Conservation (phyloP, 176 grass and related monocot genomes). For the Thinopyrum elongatum region DNA sequence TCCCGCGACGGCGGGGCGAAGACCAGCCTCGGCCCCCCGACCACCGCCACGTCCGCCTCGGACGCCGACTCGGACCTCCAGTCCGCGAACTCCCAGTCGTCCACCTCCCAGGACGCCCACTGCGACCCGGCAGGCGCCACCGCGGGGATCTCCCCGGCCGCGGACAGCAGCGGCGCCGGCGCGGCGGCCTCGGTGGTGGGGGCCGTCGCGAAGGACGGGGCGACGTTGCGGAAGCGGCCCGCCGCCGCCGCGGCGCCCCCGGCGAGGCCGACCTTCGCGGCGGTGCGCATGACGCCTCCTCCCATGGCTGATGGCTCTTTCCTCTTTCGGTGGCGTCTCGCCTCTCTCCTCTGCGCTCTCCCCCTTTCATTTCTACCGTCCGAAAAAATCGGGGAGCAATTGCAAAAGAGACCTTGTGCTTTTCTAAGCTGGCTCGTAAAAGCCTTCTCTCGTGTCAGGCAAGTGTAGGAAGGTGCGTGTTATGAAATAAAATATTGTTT, state of each 20-base stretch:
- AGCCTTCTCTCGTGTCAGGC: not conserved
- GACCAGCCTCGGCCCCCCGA: slow-evolving; percentile 56
- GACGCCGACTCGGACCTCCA: slow-evolving; percentile 38
- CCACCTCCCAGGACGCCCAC: slow-evolving; percentile 65
- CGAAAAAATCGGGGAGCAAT: not conserved
- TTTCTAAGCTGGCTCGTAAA: not conserved
- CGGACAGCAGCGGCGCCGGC: slow-evolving; percentile 40
- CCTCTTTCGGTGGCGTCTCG: not conserved
- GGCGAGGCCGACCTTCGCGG: slow-evolving; percentile 55
- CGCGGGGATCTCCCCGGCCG: slow-evolving; percentile 30
- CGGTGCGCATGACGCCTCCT: slow-evolving; percentile 72
- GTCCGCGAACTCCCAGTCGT: slow-evolving; percentile 72
- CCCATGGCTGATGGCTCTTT: slow-evolving; percentile 33
- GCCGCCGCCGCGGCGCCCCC: slow-evolving; percentile 17
- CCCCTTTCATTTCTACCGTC: not conserved
- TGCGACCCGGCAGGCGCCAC: slow-evolving; percentile 25
- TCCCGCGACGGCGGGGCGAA: slow-evolving; percentile 67
- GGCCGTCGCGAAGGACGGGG: slow-evolving; percentile 29
- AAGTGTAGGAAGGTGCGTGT: no score
- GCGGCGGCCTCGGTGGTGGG: slow-evolving; percentile 15
- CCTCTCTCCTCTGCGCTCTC: no score
- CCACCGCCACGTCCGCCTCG: slow-evolving; percentile 24
- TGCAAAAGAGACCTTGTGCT: not conserved
- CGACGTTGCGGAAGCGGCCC: slow-evolving; percentile 33
- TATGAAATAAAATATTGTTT: not conserved